A percentile compares a stretch with the other conserved stretches of the same genome.
Conservation (phyloP, 306 rosid species). For the Prunus salicina region DNA sequence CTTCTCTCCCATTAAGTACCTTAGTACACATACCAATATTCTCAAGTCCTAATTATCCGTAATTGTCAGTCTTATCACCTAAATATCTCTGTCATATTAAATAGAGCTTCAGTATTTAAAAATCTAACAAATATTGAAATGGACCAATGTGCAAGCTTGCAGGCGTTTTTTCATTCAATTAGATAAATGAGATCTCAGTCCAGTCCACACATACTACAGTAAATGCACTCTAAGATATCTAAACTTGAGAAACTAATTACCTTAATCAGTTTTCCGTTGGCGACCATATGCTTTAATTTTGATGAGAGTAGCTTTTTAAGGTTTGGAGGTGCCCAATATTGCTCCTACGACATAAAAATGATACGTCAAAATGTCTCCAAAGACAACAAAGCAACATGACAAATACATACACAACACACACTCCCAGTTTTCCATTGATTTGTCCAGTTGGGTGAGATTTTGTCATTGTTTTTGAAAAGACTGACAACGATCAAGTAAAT, state of each 20-base stretch:
- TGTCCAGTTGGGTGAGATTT: conserved; percentile 14
- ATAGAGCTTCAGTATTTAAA: conserved; percentile 2
- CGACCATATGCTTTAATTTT: conserved; percentile 78
- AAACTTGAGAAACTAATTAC: conserved; percentile 36
- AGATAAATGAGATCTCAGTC: conserved; percentile 18
- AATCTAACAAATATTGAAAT: neutral
- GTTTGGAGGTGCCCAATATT: conserved; percentile 71
- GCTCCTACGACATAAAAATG: conserved; percentile 51
- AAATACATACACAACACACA: neutral
- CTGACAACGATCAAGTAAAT: conserved; percentile 7
- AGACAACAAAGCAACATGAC: conserved; percentile 10
- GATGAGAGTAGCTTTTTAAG: conserved; percentile 67
- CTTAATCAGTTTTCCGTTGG: conserved; percentile 75
- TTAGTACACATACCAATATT: conserved; percentile 8
- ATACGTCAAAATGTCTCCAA: conserved; percentile 21
- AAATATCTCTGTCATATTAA: neutral
- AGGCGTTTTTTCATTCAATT: neutral
- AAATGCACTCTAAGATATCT: conserved; percentile 3
- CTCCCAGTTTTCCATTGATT: neutral
- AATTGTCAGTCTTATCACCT: neutral
- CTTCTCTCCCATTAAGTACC: conserved; percentile 11
- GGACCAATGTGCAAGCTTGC: conserved; percentile 1
- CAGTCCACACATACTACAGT: conserved; percentile 20
- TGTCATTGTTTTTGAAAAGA: conserved; percentile 11
- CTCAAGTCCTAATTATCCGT: neutral